phyloP scores from a whole-genome alignment of 345 rosid species.

The Laguncularia racemosa region DNA sequence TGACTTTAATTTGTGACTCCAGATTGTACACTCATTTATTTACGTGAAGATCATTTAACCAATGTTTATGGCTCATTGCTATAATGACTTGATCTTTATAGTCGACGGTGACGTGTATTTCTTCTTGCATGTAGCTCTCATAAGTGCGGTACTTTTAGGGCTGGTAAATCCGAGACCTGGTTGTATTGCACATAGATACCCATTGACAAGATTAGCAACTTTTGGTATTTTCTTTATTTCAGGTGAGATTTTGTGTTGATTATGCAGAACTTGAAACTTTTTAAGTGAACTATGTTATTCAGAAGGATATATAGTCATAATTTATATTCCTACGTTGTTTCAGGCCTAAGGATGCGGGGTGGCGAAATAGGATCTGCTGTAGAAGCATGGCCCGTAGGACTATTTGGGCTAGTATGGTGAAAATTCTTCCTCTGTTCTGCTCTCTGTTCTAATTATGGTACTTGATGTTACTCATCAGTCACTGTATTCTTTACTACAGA shows the following conservation, averaged over 20 bases:
- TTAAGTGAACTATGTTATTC: too few relatives aligned
- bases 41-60: too few relatives aligned
- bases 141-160: slow-evolving; percentile 19
- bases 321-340: background rate
- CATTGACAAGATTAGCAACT: slow-evolving; percentile 18
- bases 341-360: slow-evolving; percentile 21
- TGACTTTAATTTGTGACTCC: background rate
- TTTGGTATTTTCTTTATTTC: slow-evolving; percentile 23
- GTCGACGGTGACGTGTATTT: too few relatives aligned
- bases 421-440: background rate
- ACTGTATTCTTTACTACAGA: too few relatives aligned
- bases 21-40: background rate
- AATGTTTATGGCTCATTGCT: too few relatives aligned
- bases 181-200: slow-evolving; percentile 14
- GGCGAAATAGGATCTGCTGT: slow-evolving; percentile 14
- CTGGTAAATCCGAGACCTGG: slow-evolving; percentile 17
- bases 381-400: slow-evolving; percentile 18
- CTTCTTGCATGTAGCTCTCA: slow-evolving; percentile 8
- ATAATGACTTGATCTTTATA: too few relatives aligned
- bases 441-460: background rate
- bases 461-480: too few relatives aligned
- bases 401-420: slow-evolving; percentile 21
- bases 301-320: background rate
- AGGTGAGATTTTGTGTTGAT: slow-evolving; percentile 10
- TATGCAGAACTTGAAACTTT: background rate